These are phyloP conservation scores for Agaricus bisporus DNA, from an alignment of 768 basidiomycete genomes.

Conservation along the genomic window DNA sequence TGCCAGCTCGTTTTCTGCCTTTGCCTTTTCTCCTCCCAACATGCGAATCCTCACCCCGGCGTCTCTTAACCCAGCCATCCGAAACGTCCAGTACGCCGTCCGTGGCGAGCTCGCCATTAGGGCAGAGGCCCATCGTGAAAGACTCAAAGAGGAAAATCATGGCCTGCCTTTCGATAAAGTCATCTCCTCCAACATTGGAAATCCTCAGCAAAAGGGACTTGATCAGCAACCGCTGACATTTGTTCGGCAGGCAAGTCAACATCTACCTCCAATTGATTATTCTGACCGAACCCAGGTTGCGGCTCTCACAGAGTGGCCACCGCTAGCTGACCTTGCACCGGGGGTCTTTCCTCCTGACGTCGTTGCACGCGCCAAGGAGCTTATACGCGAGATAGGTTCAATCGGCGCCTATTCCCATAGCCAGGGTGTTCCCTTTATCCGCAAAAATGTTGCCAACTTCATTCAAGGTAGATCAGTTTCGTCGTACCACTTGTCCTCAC, in stretches of 20 bases:
- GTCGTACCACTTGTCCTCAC: conserved; percentile 6
- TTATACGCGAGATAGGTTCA: conserved; percentile 83
- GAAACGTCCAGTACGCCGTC: conserved; percentile 93
- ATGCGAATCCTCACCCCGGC: conserved; percentile 62
- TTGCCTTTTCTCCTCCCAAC: conserved; percentile 14
- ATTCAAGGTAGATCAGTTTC: conserved; percentile 58
- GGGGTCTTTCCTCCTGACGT: conserved; percentile 83
- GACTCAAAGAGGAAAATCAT: conserved; percentile 51
- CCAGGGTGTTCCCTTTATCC: conserved; percentile 86
- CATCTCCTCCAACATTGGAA: conserved; percentile 96
- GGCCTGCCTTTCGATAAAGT: conserved; percentile 80
- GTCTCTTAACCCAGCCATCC: conserved; percentile 77
- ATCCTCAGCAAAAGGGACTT: conserved; percentile 93
- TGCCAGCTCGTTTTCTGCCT: conserved; percentile 9
- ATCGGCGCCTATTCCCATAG: conserved; percentile 95
- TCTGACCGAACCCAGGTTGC: conserved; percentile 53
- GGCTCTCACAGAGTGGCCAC: conserved; percentile 89
- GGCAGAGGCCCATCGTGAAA: conserved; percentile 75
- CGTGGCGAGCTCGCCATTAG: conserved; percentile 95
- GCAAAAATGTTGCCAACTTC: conserved; percentile 84
- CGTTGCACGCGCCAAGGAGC: conserved; percentile 71
- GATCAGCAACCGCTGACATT: conserved; percentile 93
- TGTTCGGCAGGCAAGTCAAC: conserved; percentile 70
- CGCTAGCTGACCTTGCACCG: conserved; percentile 69
- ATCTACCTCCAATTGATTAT: background rate